Conservation (phyloP, 148 eudicot genomes). For the Vaccinium macrocarpon region DNA sequence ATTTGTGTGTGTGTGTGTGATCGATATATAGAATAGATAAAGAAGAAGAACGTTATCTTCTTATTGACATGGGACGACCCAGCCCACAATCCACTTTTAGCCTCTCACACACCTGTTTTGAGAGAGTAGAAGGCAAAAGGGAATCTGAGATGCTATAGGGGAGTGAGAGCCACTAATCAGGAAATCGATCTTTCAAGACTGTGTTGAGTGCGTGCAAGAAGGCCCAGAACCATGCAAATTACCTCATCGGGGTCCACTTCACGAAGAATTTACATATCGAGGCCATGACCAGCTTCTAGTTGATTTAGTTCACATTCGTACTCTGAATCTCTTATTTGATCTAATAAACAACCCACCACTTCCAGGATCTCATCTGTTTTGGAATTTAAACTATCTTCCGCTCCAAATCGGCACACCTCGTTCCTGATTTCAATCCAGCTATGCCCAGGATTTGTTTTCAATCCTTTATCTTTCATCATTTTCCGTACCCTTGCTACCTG, state of each 20-base stretch:
- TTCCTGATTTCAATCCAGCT: conserved; percentile 5
- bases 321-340: background rate
- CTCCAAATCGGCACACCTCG: background rate
- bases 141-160: background rate
- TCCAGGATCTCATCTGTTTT: background rate
- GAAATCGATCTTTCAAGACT: background rate
- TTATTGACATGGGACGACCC: too few species aligned
- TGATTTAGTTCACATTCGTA: background rate
- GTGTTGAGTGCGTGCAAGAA: background rate
- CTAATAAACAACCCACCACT: background rate
- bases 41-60: too few species aligned
- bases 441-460: background rate
- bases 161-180: background rate
- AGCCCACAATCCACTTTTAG: too few species aligned
- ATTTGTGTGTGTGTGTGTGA: background rate
- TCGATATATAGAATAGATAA: too few species aligned
- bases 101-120: too few species aligned
- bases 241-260: background rate
- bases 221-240: background rate
- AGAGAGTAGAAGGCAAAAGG: background rate
- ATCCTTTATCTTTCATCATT: background rate
- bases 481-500: conserved; percentile 1
- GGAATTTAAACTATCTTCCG: background rate
- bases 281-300: background rate
- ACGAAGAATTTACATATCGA: background rate